phyloP scores from a whole-genome alignment of 2,329 filamentous ascomycete species.

The Fusarium camptoceras region DNA sequence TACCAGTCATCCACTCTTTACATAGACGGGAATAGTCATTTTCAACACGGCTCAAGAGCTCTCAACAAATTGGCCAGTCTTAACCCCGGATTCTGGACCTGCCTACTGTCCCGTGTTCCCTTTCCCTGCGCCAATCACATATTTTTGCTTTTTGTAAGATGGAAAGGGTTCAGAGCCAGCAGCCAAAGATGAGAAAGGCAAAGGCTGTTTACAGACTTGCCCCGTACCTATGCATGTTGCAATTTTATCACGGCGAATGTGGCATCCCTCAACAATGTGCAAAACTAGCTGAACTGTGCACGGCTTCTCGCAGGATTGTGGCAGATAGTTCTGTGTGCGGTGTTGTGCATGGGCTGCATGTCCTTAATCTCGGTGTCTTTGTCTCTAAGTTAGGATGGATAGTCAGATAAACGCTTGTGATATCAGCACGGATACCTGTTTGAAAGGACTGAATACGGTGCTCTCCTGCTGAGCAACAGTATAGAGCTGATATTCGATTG shows the following conservation, averaged over 20 bases:
- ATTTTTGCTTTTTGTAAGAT: constrained; percentile 17
- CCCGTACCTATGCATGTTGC: constrained; percentile 18
- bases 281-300: constrained; percentile 6
- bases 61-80: constrained; percentile 26
- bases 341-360: neutral
- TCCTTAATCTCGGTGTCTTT: neutral
- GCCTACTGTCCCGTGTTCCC: constrained; percentile 18
- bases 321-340: neutral
- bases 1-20: neutral
- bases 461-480: neutral
- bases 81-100: constrained; percentile 18
- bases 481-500: neutral
- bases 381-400: neutral
- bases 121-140: constrained; percentile 12
- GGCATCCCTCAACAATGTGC: constrained; percentile 9
- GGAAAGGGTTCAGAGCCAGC: neutral
- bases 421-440: neutral
- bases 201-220: neutral
- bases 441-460: neutral
- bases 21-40: neutral
- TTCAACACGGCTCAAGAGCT: constrained; percentile 12
- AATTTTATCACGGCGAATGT: constrained; percentile 23
- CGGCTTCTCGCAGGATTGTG: constrained; percentile 3
- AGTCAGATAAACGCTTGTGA: neutral
- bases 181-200: constrained; percentile 9